Percentiles rank a stretch among this genome's conserved stretches.
Conservation (phyloP, 768 basidiomycete species). For the Dendrothele bispora region DNA sequence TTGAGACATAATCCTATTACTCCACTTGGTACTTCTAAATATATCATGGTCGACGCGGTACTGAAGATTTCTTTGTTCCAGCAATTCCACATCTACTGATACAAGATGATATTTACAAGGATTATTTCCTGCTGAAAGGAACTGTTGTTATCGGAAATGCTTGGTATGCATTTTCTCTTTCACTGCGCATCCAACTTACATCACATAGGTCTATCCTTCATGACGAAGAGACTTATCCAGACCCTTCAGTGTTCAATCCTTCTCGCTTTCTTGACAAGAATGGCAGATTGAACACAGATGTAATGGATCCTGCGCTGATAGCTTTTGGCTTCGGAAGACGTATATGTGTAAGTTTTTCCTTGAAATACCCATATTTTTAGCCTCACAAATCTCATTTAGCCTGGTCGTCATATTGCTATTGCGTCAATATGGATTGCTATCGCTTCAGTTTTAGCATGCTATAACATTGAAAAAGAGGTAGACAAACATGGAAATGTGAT, state of each 20-base stretch:
- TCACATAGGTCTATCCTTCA: not conserved
- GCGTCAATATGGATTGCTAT: slow-evolving; percentile 11
- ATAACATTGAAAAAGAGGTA: slow-evolving; percentile 8
- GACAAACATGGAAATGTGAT: slow-evolving; percentile 9
- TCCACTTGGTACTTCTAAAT: slow-evolving; percentile 20
- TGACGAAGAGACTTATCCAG: slow-evolving; percentile 7
- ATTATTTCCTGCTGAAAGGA: slow-evolving; percentile 5
- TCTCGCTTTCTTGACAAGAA: slow-evolving; percentile 1
- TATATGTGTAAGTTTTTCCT: not conserved
- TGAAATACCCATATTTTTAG: too few species aligned
- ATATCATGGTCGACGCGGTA: not conserved
- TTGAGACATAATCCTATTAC: slow-evolving; percentile 27
- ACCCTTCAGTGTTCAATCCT: slow-evolving; percentile 4
- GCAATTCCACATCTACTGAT: not conserved
- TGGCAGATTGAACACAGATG: not conserved
- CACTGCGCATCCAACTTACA: slow-evolving; percentile 37
- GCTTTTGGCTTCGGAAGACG: slow-evolving; percentile 6
- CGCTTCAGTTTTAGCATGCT: slow-evolving; percentile 13
- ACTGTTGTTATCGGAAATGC: slow-evolving; percentile 4
- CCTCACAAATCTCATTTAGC: too few species aligned
- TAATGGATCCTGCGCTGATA: slow-evolving; percentile 2
- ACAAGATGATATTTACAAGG: slow-evolving; percentile 6
- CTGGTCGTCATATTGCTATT: slow-evolving; percentile 12
- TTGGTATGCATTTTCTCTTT: not conserved
- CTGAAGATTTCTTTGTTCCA: not conserved